Evolutionary conservation across 2,329 filamentous ascomycete genomes (phyloP), one percentile per base, ranked within the genome.

Genomic region (Exophiala aquamarina): DNA sequence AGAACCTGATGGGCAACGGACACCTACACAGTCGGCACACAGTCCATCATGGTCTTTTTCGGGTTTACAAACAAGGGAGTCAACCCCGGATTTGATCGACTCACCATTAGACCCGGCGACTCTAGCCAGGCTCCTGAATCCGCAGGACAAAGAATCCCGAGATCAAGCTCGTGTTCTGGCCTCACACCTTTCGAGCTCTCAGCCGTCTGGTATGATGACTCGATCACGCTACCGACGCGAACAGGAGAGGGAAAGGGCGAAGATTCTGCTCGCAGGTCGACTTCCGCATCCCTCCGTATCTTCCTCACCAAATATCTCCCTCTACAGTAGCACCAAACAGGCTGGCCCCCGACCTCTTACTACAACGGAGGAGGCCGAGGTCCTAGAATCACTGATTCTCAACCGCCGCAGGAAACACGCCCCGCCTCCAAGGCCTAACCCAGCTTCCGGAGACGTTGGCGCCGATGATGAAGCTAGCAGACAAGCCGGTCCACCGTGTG

Each of bases 151-250:
- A 0, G 87, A 91, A 51, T 87, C 94, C 54, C 82, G 83, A 31
- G 83, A 90, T 42, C 87, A 95, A 68, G 91, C 93, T 1, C 80
- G 82, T 43, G 79, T 90, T 1, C 77, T 97, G 2, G 85, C 92
- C 4, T 85, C 88, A 0, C 91, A 95, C 64, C 76, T 97, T 1
- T 74, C 39, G 11, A 49, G 44, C 2, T 38, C 48, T 10, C 32
- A 44, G 4, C 11, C 62, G 58, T 4, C 60, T 60, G 39, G 64
- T 15, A 83, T 92, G 47, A 75, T 96, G 70, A 98, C 93, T 2
- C 84, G 93, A 32, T 87, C 88, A 11, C 82, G 81, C 40, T 96
- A 87, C 68, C 78, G 77, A 35, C 80, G 79, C 33, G 76, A 84
- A 56, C 73, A 86, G 41, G 83, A 87, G 57, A 75, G 78, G 17